Evolutionary conservation across 2,329 filamentous ascomycete species (phyloP).

Genomic region (Colletotrichum neosansevieriae): DNA sequence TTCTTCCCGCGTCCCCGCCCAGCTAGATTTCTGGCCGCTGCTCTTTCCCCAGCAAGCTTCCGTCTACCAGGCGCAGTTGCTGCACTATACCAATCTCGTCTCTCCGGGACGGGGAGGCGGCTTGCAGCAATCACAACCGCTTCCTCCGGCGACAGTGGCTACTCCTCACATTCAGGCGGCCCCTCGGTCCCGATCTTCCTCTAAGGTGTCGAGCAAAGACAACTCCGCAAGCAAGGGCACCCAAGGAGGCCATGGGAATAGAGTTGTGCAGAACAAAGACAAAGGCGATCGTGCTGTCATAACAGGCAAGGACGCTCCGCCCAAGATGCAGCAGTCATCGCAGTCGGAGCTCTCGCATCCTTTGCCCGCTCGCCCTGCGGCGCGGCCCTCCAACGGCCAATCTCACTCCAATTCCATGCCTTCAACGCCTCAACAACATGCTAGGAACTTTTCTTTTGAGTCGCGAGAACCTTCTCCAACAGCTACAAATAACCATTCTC

Average conservation of each 20-base stretch:
- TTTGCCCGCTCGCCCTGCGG: slow-evolving; percentile 43
- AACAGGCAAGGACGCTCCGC: slow-evolving; percentile 65
- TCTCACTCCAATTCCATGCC: slow-evolving; percentile 88
- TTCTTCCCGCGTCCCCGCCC: slow-evolving; percentile 48
- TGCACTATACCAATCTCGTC: slow-evolving; percentile 75
- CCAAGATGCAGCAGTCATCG: slow-evolving; percentile 63
- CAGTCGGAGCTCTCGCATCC: slow-evolving; percentile 50
- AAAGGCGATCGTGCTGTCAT: slow-evolving; percentile 73
- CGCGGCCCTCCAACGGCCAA: slow-evolving; percentile 45
- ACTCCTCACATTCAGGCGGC: slow-evolving; percentile 68
- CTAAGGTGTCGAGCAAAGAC: slow-evolving; percentile 71
- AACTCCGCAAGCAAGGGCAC: slow-evolving; percentile 58
- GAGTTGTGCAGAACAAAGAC: slow-evolving; percentile 65
- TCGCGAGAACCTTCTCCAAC: slow-evolving; percentile 85
- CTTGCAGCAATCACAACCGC: slow-evolving; percentile 64
- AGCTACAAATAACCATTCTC: slow-evolving; percentile 82
- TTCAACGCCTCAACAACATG: slow-evolving; percentile 90
- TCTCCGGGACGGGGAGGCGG: slow-evolving; percentile 68
- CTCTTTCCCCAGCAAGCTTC: slow-evolving; percentile 70
- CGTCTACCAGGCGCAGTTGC: slow-evolving; percentile 71
- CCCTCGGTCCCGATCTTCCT: slow-evolving; percentile 68
- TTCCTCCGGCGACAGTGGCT: slow-evolving; percentile 62
- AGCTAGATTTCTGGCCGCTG: slow-evolving; percentile 67
- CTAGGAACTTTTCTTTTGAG: slow-evolving; percentile 83
- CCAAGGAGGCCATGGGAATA: slow-evolving; percentile 74